Conservation (phyloP, 495 filamentous ascomycete species). For the Podospora tetraspora region DNA sequence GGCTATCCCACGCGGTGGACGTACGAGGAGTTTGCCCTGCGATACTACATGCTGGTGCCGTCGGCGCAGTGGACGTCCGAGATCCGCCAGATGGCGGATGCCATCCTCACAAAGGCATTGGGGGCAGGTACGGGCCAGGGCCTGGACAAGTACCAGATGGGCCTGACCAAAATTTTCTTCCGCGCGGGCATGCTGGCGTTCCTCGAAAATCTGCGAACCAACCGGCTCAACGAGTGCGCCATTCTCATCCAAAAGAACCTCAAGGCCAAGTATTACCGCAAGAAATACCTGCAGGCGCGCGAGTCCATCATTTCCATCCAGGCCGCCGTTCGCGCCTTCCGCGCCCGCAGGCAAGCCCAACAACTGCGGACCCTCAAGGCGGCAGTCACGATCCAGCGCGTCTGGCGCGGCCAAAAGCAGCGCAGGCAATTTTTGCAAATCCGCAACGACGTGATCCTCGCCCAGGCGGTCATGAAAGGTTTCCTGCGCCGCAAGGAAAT, state of each 20-base stretch:
- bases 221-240: constrained; percentile 84
- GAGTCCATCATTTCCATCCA: constrained; percentile 76
- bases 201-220: constrained; percentile 88
- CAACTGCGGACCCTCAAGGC: constrained; percentile 78
- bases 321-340: constrained; percentile 62
- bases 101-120: constrained; percentile 85
- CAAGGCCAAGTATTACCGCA: constrained; percentile 88
- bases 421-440: constrained; percentile 69
- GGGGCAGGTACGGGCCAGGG: constrained; percentile 70
- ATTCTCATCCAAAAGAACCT: constrained; percentile 99
- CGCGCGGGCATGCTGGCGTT: constrained; percentile 97
- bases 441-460: constrained; percentile 73
- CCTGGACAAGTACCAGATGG: constrained; percentile 91
- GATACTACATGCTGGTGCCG: constrained; percentile 97
- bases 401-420: constrained; percentile 89
- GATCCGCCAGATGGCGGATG: constrained; percentile 87
- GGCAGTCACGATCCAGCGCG: constrained; percentile 87
- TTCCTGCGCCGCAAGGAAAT: constrained; percentile 83
- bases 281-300: constrained; percentile 83
- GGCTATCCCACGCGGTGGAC: constrained; percentile 98
- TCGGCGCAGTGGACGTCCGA: constrained; percentile 89
- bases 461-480: constrained; percentile 86
- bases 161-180: constrained; percentile 98
- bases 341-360: constrained; percentile 70
- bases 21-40: constrained; percentile 95